Percentiles rank a stretch among this genome's conserved stretches.
Evolutionary conservation across 352 stramenopile species (phyloP).

Genomic region (Elongisporangium anandrum): DNA sequence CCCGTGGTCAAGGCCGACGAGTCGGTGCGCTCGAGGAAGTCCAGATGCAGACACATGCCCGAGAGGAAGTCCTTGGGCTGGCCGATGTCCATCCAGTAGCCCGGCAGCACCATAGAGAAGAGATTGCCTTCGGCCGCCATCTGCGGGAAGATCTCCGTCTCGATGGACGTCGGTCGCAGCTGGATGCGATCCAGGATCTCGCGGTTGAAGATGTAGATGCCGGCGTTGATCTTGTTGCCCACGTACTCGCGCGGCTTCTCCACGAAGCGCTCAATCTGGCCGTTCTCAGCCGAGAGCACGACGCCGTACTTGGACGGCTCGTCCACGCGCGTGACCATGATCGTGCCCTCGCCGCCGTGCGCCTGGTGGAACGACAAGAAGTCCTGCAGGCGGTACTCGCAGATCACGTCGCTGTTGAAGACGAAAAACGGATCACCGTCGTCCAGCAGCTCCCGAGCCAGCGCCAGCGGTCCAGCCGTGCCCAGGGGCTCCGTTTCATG

Average conservation of each 20-base stretch:
- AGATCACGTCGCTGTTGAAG: conserved; percentile 90
- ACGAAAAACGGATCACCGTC: conserved; percentile 88
- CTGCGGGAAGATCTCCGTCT: conserved; percentile 88
- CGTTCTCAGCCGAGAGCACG: conserved; percentile 67
- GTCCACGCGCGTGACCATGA: conserved; percentile 80
- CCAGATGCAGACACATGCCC: conserved; percentile 83
- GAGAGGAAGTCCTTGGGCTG: conserved; percentile 89
- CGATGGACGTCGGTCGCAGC: conserved; percentile 86
- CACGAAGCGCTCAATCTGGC: conserved; percentile 87
- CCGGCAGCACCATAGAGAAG: conserved; percentile 80
- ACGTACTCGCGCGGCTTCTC: conserved; percentile 89
- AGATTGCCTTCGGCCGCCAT: conserved; percentile 87
- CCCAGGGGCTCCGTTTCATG: conserved; percentile 83
- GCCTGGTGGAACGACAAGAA: conserved; percentile 77
- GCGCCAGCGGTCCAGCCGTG: conserved; percentile 74
- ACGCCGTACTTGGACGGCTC: conserved; percentile 90
- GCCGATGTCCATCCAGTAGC: conserved; percentile 91
- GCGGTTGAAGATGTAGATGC: conserved; percentile 89
- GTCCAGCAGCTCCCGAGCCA: conserved; percentile 80
- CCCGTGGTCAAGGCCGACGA: conserved; percentile 44
- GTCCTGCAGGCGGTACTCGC: conserved; percentile 75
- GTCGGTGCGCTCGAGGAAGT: conserved; percentile 56
- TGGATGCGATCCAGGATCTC: conserved; percentile 86
- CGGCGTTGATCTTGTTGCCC: conserved; percentile 89
- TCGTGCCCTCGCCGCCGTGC: conserved; percentile 78